Percentiles rank a stretch among this genome's conserved stretches.
Evolutionary conservation across 129 eudicot species (phyloP).

Genomic region (Centrapalus pauciflorus): DNA sequence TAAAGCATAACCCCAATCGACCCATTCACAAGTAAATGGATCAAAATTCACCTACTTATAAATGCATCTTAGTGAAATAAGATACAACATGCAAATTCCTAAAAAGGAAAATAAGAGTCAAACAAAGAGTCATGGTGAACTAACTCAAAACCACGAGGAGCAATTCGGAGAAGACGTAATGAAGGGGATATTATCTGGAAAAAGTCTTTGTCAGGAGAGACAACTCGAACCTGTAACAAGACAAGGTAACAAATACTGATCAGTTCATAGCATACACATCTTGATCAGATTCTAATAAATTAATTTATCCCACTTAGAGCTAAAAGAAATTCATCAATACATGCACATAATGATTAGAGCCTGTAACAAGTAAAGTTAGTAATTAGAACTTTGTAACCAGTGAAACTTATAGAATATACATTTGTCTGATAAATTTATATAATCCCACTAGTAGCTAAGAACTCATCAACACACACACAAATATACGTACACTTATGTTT

Average conservation of each 20-base stretch:
- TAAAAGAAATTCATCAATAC: neutral
- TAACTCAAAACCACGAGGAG: slow-evolving; percentile 97
- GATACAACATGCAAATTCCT: neutral
- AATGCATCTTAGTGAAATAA: neutral
- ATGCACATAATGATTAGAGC: neutral
- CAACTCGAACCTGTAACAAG: slow-evolving; percentile 81
- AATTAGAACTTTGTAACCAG: neutral
- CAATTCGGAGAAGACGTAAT: slow-evolving; percentile 83
- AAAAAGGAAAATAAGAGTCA: neutral
- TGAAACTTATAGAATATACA: neutral
- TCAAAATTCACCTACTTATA: no score
- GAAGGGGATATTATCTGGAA: slow-evolving; percentile 98
- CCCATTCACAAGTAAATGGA: no score
- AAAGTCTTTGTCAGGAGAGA: slow-evolving; percentile 97
- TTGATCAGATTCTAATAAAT: neutral
- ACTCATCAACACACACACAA: neutral
- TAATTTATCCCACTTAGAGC: neutral
- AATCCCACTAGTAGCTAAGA: neutral
- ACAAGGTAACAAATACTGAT: neutral
- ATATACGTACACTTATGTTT: neutral
- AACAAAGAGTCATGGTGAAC: slow-evolving; percentile 23
- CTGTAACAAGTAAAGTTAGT: neutral
- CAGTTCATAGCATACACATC: no score
- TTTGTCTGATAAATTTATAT: neutral
- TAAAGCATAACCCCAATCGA: no score